Evolutionary conservation across 108 stramenopile genomes (phyloP), one percentile per base, ranked within the genome.

Genomic region (Cyclotella kingstonii): DNA sequence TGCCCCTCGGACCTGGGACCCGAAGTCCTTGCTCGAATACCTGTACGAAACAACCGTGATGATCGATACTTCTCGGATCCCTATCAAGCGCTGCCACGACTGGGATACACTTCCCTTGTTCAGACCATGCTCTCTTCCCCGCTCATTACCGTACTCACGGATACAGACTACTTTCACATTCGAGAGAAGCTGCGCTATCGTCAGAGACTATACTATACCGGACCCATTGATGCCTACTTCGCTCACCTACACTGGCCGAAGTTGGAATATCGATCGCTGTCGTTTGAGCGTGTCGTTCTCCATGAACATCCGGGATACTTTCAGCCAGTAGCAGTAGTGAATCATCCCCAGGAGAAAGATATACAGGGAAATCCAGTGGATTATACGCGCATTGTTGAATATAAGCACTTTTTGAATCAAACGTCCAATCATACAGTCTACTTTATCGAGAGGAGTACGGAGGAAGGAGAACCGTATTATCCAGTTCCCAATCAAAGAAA

Each of bases 171-270:
- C 69, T 93, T 93, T 57, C 63, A 76, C 6, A 68, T 84, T 7
- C 53, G 54, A 25, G 70, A 85, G 17, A 54, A 60, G 22, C 41
- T 83, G 17, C 54, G 56, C 25, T 88, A n/a, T n/a, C n/a, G 82
- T 44, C 80, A 70, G 34, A 61, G 49, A 25, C 68, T 75, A 12
- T 84, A 83, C 42, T 93, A 70, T 51, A 93, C 84, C 14, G 91
- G 91, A 21, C 91, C 86, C 0, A 80, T 93, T 17, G 91, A 93
- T 76, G 39, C 70, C 3, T 93, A 87, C 78, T 93, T 93, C 68
- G 62, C 65, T 11, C 44, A 84, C 49, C 28, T 66, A 38, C 79
- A 79, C 10, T 83, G 58, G 66, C 59, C 74, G 52, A 92, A 87
- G 58, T 72, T 93, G 59, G 82, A 93, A 72, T 93, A 93, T 68